Conservation (phyloP, 2,329 filamentous ascomycete species). For the Xylaria arbuscula region DNA sequence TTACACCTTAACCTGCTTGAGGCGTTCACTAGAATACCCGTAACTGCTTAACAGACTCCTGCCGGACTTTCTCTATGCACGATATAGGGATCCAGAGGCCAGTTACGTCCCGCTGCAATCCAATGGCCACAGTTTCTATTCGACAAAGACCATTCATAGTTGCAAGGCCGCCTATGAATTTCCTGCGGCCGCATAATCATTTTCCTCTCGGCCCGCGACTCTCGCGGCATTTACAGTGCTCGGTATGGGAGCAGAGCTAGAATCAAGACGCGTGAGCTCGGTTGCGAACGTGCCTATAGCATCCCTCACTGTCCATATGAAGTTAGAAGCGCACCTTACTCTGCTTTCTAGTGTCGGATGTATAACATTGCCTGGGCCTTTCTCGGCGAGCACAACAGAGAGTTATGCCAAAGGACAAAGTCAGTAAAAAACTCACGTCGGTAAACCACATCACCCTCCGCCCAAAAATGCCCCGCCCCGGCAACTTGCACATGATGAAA, state of each 20-base stretch:
- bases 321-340: constrained; percentile 17
- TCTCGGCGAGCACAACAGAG: neutral
- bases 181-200: too few species aligned
- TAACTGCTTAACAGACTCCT: too few species aligned
- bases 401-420: constrained; percentile 13
- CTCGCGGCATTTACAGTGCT: too few species aligned
- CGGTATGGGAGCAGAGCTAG: neutral
- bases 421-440: constrained; percentile 48
- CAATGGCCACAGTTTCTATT: too few species aligned
- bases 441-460: constrained; percentile 61
- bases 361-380: neutral
- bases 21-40: too few species aligned
- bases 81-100: too few species aligned
- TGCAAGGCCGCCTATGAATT: too few species aligned
- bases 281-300: constrained; percentile 30
- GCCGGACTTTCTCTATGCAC: too few species aligned
- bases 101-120: too few species aligned
- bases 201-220: too few species aligned
- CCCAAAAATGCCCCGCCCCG: constrained; percentile 72
- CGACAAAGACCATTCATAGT: too few species aligned
- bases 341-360: neutral
- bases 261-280: constrained; percentile 5
- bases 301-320: constrained; percentile 26
- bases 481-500: constrained; percentile 63
- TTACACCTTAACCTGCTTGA: too few species aligned